Conservation (phyloP, 2,329 filamentous ascomycete species). For the Aschersonia sp. region DNA sequence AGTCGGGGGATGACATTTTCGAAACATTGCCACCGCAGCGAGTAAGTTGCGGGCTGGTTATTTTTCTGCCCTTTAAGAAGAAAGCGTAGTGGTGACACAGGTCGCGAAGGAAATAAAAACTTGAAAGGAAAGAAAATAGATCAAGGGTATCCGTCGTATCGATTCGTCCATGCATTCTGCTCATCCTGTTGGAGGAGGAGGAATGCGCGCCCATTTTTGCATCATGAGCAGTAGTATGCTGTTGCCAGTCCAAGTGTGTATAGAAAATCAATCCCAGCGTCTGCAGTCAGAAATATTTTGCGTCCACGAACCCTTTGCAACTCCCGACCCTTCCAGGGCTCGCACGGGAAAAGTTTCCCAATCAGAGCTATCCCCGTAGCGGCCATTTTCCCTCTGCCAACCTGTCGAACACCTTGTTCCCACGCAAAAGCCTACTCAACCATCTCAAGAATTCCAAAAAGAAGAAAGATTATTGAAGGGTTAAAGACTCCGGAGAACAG, state of each 20-base stretch:
- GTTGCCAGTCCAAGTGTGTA: conserved; percentile 25
- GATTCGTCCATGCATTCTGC: conserved; percentile 29
- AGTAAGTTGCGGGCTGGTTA: no score
- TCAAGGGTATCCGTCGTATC: conserved; percentile 29
- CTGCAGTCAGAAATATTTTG: conserved; percentile 1
- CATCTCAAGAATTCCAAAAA: not conserved
- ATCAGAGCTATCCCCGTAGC: no score
- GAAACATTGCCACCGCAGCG: no score
- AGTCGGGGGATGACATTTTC: no score
- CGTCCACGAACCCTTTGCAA: not conserved
- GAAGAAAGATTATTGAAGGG: not conserved
- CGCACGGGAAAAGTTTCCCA: no score
- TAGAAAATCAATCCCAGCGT: conserved; percentile 1
- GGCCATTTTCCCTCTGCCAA: not conserved
- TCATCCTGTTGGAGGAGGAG: conserved; percentile 2
- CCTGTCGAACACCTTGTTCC: conserved; percentile 3
- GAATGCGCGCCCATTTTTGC: conserved; percentile 9
- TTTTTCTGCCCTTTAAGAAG: conserved; percentile 3
- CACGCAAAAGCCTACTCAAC: conserved; percentile 5
- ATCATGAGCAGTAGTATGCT: conserved; percentile 12
- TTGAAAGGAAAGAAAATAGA: conserved; percentile 12
- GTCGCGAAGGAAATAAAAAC: conserved; percentile 4
- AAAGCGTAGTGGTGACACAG: conserved; percentile 1
- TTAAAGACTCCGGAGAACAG: not conserved
- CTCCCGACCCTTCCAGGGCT: not conserved